A percentile compares a stretch with the other conserved stretches of the same genome.
Conservation (phyloP, 2,329 filamentous ascomycete genomes). For the Clonostachys byssicola region DNA sequence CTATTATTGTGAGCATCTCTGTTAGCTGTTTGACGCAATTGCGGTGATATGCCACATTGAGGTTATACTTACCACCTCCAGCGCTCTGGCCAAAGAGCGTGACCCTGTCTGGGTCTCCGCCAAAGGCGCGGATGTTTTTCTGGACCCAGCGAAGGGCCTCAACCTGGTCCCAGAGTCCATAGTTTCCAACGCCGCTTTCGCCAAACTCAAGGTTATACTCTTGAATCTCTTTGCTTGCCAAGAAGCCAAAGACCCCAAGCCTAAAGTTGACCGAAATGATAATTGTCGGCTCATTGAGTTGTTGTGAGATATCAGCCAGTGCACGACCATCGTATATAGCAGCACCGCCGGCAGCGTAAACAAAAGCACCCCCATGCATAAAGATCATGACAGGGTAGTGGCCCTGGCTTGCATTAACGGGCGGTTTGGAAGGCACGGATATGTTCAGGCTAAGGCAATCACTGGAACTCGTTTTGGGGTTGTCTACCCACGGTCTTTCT, state of each 20-base stretch:
- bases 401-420: constrained; percentile 12
- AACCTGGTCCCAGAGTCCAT: constrained; percentile 7
- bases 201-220: constrained; percentile 4
- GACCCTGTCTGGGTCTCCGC: constrained; percentile 39
- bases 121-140: constrained; percentile 45
- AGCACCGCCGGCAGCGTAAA: constrained; percentile 6
- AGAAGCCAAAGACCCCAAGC: constrained; percentile 7
- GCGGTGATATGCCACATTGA: neutral
- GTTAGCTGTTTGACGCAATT: too few relatives aligned
- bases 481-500: constrained; percentile 3
- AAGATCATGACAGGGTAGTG: constrained; percentile 20
- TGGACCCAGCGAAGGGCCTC: constrained; percentile 43
- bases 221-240: constrained; percentile 1
- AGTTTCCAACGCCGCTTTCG: constrained; percentile 9
- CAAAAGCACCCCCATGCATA: constrained; percentile 7
- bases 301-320: constrained; percentile 1
- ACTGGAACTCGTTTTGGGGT: neutral
- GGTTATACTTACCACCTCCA: neutral
- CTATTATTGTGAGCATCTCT: neutral
- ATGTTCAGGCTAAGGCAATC: constrained; percentile 26
- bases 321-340: constrained; percentile 4
- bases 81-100: constrained; percentile 35
- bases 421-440: constrained; percentile 13
- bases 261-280: constrained; percentile 36
- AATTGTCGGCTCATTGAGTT: constrained; percentile 10